Conservation (phyloP, 2,329 filamentous ascomycete genomes). For the Sphaerulina musiva region DNA sequence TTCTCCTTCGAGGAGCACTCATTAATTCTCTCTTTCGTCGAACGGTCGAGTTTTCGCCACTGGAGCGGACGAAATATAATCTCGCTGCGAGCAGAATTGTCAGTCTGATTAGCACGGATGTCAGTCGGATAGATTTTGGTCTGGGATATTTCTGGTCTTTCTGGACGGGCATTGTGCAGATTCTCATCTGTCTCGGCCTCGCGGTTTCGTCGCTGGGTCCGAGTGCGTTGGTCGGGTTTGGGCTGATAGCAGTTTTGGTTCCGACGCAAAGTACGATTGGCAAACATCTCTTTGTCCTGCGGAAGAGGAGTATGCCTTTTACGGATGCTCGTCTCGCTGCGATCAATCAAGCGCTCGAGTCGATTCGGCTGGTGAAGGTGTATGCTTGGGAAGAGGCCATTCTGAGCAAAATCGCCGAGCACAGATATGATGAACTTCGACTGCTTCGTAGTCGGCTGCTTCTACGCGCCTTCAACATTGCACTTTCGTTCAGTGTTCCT, state of each 20-base stretch:
- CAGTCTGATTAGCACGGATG: constrained; percentile 6
- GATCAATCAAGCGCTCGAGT: background rate
- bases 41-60: background rate
- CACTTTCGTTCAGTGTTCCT: background rate
- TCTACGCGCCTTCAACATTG: background rate
- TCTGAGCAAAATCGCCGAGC: background rate
- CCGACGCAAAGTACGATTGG: constrained; percentile 1
- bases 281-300: constrained; percentile 6
- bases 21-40: constrained; percentile 7
- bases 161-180: constrained; percentile 4
- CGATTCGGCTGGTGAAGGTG: background rate
- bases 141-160: background rate
- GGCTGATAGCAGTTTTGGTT: constrained; percentile 4
- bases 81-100: background rate
- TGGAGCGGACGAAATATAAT: background rate
- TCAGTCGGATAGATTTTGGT: constrained; percentile 8
- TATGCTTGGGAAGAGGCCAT: background rate
- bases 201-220: constrained; percentile 4
- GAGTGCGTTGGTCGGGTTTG: background rate
- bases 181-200: constrained; percentile 7
- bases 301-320: background rate
- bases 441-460: background rate
- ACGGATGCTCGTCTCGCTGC: background rate
- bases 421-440: background rate
- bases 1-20: background rate